Evolutionary conservation across 1,284 basidiomycete genomes (phyloP), one percentile per base, ranked within the genome.

Genomic region (Anthracocystis panici-leucophaei): DNA sequence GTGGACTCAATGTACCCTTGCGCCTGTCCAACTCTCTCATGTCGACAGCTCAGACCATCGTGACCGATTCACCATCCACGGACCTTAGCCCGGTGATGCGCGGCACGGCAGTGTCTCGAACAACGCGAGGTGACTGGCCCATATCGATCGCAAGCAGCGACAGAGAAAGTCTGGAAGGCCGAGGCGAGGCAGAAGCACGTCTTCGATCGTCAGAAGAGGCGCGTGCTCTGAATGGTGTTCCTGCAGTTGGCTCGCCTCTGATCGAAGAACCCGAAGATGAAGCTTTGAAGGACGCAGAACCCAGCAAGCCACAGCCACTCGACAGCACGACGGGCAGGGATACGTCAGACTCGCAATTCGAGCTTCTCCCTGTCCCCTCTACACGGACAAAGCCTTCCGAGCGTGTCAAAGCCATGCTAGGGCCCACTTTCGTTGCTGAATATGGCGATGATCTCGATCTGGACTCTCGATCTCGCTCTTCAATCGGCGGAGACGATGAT

Each of bases 11-110:
- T 12, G 11, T 76, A 8, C 74, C 74, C 8, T 51, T 76, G n/a
- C 74, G 62, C 8, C 65, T 76, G 5, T 64, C 57, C 21, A 71
- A 71, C 33, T 75, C 72, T 46, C 65, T 75, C 46, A 65, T 69
- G 51, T 59, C 66, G 21, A 50, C 64, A 27, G 56, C 64, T 16
- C 54, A 65, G 1, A 45, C 46, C 2, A 50, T 65, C n/a, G 46
- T 23, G 18, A 25, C 55, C 20, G 71, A 68, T 23, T 65, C 58
- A 11, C 61, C 71, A 6, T 49, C 46, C 6, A 25, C 50, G 14
- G 57, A 61, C 49, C 51, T 40, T 3, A 59, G 61, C 31, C 45
- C 59, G 21, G 50, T 41, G 23, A 59, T 51, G 55, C 54, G 61
- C 20, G 65, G 57, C 35, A 27, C 21, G 10, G 31, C 21, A 33